Base-by-base conservation (phyloP, 192 early-diverging fungal genomes). In the Podila verticillata region DNA sequence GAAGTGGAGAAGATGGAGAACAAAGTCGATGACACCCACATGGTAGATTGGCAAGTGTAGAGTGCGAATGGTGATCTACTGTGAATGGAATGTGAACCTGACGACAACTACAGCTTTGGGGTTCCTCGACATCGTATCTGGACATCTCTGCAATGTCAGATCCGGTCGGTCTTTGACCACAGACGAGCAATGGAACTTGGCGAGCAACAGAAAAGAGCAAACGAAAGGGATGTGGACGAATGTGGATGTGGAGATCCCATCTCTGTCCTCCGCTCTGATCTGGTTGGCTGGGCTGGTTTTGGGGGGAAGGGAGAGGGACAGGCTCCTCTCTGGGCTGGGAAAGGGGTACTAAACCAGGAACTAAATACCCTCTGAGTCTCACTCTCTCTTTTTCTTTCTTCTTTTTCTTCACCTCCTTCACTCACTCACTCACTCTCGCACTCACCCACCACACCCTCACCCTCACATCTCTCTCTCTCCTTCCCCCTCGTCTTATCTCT, bases 351-450 rank as follows among this genome's bases (percentile, higher is more conserved):
- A 5, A 39, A 1, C 39, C 39, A 44, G 39, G 39, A 10, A 44
- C 39, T 44, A 44, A 44, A 44, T 44, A 44, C 39, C 4, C 4
- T n/a, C n/a, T 51, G 13, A 20, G 15, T 39, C 24, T 7, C 26
- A 4, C n/a, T 66, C 39, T 81, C 29, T 61, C 29, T 10, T 30
- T 47, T 65, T 54, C 10, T 65, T 59, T 35, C 26, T 56, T 65
- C 32, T 61, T 61, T 32, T 77, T 66, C 39, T 66, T 66, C 48
- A 65, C 57, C 54, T 58, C 47, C 63, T 56, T 49, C 48, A 24
- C 47, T 28, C 65, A 24, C 35, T 30, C 48, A 32, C 24, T 48
- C 36, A 30, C 65, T 30, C 31, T 56, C 63, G 22, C 4, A 48
- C 35, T 20, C 44, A 61, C 61, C 26, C 63, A 36, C 15, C n/a